Conservation (phyloP, 257 asterid species). For the Solanum corneliomulleri region DNA sequence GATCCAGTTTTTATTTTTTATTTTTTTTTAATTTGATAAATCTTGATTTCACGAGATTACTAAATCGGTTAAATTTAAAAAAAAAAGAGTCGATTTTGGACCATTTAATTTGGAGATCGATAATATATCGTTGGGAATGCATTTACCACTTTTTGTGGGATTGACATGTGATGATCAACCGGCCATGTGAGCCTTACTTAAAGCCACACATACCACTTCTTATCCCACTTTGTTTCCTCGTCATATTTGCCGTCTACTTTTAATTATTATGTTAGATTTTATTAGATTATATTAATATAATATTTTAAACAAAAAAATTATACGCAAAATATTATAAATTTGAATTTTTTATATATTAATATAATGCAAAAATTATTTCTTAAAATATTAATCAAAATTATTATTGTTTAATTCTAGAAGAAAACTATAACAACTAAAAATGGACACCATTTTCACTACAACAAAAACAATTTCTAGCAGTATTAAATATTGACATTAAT, state of each 20-base stretch:
- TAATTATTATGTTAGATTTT: too few relatives aligned
- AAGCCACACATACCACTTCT: not conserved
- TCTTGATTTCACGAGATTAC: not conserved
- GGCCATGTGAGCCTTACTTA: conserved; percentile 5
- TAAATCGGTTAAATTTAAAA: not conserved
- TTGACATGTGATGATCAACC: conserved; percentile 4
- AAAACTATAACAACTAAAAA: too few relatives aligned
- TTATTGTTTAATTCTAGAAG: too few relatives aligned
- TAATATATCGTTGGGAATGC: not conserved
- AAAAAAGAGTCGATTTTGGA: not conserved
- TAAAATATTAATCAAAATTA: too few relatives aligned
- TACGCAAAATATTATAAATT: too few relatives aligned
- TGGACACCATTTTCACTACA: too few relatives aligned
- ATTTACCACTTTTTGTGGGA: not conserved
- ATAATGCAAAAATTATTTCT: rapidly evolving
- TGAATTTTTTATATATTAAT: rapidly evolving
- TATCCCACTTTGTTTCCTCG: not conserved
- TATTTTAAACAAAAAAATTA: too few relatives aligned
- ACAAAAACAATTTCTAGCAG: too few relatives aligned
- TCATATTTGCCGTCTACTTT: too few relatives aligned
- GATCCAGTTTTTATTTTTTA: not conserved
- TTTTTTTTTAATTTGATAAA: not conserved
- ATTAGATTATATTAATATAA: too few relatives aligned
- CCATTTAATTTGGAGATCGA: not conserved
- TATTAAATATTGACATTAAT: too few relatives aligned